Evolutionary conservation across 306 rosid genomes (phyloP).

Genomic region (Styphnolobium japonicum): DNA sequence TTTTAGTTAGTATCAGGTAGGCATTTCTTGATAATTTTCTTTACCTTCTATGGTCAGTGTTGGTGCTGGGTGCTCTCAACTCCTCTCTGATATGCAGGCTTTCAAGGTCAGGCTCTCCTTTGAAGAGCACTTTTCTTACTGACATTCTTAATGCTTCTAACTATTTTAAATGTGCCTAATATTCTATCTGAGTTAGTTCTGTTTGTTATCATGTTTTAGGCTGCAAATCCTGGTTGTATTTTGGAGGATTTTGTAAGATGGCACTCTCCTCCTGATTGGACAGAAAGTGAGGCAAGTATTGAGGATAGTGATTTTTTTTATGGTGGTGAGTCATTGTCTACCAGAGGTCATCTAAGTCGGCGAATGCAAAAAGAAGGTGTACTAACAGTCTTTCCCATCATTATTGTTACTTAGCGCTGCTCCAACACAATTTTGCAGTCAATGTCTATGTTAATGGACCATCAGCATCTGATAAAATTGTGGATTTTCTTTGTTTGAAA

Average conservation of each 20-base stretch:
- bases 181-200: constrained; percentile 22
- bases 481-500: not conserved
- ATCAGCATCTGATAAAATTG: not conserved
- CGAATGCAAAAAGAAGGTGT: constrained; percentile 96
- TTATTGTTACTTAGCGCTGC: not conserved
- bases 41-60: constrained; percentile 62
- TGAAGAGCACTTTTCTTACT: constrained; percentile 21
- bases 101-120: constrained; percentile 71
- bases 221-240: constrained; percentile 99
- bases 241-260: constrained; percentile 98
- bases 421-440: not conserved
- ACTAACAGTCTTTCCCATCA: not conserved
- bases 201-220: constrained; percentile 50
- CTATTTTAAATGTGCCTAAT: constrained; percentile 19
- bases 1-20: not conserved
- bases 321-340: constrained; percentile 43
- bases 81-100: constrained; percentile 98
- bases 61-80: constrained; percentile 99
- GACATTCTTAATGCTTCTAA: constrained; percentile 21
- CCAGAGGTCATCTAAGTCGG: constrained; percentile 77
- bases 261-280: constrained; percentile 99
- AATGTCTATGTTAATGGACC: not conserved
- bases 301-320: constrained; percentile 41
- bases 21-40: constrained; percentile 40
- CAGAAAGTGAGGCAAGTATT: constrained; percentile 49